These are phyloP conservation scores for Stagonosporopsis tanaceti DNA, from an alignment of 2,329 filamentous ascomycete species.

Conservation along the genomic window DNA sequence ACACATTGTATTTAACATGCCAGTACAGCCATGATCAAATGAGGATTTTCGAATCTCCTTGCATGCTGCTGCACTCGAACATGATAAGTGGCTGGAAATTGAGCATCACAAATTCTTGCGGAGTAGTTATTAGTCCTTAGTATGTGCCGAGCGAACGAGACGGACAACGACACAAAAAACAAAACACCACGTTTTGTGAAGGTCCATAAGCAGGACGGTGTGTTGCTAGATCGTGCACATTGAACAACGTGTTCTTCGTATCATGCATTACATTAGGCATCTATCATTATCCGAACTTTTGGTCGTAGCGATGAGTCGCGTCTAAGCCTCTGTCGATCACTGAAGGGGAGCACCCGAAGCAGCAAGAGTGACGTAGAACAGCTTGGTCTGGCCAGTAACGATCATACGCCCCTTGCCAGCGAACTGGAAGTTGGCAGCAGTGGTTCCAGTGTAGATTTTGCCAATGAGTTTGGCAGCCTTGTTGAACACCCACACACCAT, in stretches of 20 bases:
- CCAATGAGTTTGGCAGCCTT: constrained; percentile 56
- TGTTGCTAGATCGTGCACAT: background rate
- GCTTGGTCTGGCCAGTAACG: constrained; percentile 35
- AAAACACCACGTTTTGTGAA: no score
- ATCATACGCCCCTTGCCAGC: constrained; percentile 36
- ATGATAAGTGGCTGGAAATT: no score
- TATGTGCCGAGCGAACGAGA: no score
- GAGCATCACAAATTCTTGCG: no score
- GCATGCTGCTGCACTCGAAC: no score
- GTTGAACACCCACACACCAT: constrained; percentile 62
- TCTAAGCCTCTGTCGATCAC: background rate
- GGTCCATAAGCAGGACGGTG: no score
- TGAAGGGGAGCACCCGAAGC: constrained; percentile 26
- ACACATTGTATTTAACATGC: no score
- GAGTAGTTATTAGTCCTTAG: no score
- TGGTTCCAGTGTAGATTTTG: constrained; percentile 34
- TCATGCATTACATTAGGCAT: background rate
- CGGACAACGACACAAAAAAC: no score
- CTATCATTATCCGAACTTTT: background rate
- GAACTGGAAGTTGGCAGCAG: constrained; percentile 35
- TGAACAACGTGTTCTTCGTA: background rate
- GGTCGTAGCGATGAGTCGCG: background rate
- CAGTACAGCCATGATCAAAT: no score
- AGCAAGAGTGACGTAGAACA: constrained; percentile 34
- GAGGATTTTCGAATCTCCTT: no score